Evolutionary conservation across 2,329 filamentous ascomycete genomes (phyloP).

Genomic region (Stachybotrys chartarum): DNA sequence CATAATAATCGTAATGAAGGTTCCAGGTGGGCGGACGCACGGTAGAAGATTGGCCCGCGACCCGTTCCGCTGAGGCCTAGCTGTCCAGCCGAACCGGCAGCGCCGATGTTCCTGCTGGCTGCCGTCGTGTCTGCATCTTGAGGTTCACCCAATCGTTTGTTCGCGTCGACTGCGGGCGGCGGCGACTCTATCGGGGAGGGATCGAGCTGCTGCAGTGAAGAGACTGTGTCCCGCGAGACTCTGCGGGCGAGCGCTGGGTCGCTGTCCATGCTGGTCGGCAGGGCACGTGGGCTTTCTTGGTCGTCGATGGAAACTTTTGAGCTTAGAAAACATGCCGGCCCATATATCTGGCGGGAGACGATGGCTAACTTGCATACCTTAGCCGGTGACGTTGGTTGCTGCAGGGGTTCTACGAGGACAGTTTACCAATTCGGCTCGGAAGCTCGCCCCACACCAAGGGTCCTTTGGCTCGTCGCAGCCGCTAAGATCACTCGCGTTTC

Average conservation of each 20-base stretch:
- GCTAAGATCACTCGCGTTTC: too few relatives aligned
- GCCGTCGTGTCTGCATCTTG: constrained; percentile 22
- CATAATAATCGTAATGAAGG: background rate
- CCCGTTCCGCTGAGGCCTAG: constrained; percentile 54
- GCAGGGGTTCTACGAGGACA: constrained; percentile 2
- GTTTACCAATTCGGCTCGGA: background rate
- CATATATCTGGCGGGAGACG: too few relatives aligned
- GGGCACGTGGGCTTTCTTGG: background rate
- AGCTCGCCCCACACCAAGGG: background rate
- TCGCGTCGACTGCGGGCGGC: constrained; percentile 35
- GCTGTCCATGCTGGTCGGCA: constrained; percentile 11
- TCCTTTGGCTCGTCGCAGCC: background rate
- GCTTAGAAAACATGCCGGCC: too few relatives aligned
- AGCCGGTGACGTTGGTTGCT: constrained; percentile 16
- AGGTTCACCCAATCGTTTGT: constrained; percentile 33
- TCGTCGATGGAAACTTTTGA: too few relatives aligned
- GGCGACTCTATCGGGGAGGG: constrained; percentile 66
- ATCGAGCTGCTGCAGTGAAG: constrained; percentile 70
- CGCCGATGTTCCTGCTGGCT: constrained; percentile 25
- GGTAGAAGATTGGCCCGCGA: constrained; percentile 69
- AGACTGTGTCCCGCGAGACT: constrained; percentile 23
- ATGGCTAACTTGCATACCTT: background rate
- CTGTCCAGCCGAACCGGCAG: constrained; percentile 34
- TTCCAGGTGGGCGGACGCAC: constrained; percentile 37
- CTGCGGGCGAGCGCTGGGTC: constrained; percentile 12